Evolutionary conservation across 768 basidiomycete species (phyloP).

Genomic region (Steccherinum ochraceum): DNA sequence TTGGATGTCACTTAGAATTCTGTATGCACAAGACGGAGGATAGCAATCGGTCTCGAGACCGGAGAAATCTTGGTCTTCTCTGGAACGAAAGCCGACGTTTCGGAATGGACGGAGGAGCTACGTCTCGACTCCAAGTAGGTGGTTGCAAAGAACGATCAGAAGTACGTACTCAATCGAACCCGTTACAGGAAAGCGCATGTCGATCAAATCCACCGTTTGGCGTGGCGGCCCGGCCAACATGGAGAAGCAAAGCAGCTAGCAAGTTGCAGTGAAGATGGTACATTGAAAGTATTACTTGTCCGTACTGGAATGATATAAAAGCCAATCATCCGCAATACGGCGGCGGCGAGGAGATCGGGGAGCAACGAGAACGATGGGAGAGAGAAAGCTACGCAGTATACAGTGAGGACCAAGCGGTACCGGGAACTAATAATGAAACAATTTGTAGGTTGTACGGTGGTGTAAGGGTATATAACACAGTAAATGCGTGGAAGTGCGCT

Average conservation of each 20-base stretch:
- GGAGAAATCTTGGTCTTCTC: constrained; percentile 68
- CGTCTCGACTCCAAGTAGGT: constrained; percentile 4
- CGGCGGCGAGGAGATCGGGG: no score
- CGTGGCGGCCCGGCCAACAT: constrained; percentile 58
- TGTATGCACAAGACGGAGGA: constrained; percentile 32
- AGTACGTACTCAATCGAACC: no score
- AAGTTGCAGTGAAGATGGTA: constrained; percentile 90
- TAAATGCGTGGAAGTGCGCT: constrained; percentile 34
- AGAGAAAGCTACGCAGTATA: constrained; percentile 48
- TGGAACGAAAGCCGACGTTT: constrained; percentile 22
- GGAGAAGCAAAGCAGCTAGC: constrained; percentile 49
- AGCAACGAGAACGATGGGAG: not conserved
- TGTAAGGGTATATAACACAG: constrained; percentile 69
- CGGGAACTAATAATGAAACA: constrained; percentile 57
- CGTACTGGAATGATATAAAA: constrained; percentile 42
- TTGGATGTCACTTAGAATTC: not conserved
- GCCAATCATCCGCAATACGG: constrained; percentile 22
- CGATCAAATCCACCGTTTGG: constrained; percentile 70
- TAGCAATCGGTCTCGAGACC: constrained; percentile 83
- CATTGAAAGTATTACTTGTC: constrained; percentile 71
- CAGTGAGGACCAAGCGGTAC: constrained; percentile 48
- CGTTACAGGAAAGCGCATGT: constrained; percentile 64
- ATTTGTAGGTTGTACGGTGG: constrained; percentile 40
- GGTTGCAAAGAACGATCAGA: not conserved
- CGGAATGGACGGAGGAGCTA: constrained; percentile 41